These are phyloP conservation scores for Noccaea bulbosa DNA, from an alignment of 345 rosid genomes.

Conservation along the genomic window DNA sequence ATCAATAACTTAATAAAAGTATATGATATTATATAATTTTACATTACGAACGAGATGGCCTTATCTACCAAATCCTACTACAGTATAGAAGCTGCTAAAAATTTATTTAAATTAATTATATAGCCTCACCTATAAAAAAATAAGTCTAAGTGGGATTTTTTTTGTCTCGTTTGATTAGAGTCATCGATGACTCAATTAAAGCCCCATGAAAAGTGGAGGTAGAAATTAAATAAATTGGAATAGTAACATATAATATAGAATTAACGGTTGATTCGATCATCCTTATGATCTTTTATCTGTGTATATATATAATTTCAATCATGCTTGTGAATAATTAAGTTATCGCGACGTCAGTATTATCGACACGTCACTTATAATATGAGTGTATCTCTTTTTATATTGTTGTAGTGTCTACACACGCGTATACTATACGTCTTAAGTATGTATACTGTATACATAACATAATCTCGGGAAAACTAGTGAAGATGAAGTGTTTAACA, in stretches of 20 bases:
- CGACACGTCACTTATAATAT: conserved; percentile 36
- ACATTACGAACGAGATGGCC: conserved; percentile 5
- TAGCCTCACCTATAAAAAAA: neutral
- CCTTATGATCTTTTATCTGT: conserved; percentile 13
- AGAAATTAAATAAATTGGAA: neutral
- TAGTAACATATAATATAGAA: conserved; percentile 20
- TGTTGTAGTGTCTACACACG: conserved; percentile 27
- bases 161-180: conserved; percentile 42
- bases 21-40: neutral
- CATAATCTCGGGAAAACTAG: conserved; percentile 20
- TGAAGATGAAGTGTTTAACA: conserved; percentile 29
- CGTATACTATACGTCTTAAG: conserved; percentile 1
- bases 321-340: conserved; percentile 42
- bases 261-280: conserved; percentile 45
- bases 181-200: conserved; percentile 42
- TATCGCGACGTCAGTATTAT: conserved; percentile 46
- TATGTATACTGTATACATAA: conserved; percentile 5
- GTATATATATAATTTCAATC: conserved; percentile 16
- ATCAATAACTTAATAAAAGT: neutral
- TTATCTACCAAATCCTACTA: conserved; percentile 23
- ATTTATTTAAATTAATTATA: neutral
- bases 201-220: conserved; percentile 30
- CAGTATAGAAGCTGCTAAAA: conserved; percentile 12
- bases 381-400: conserved; percentile 28
- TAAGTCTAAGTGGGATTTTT: conserved; percentile 37